A percentile compares a stretch with the other conserved stretches of the same genome.
Conservation (phyloP, 2,329 filamentous ascomycete genomes). For the Aspergillus brunneoviolaceus region DNA sequence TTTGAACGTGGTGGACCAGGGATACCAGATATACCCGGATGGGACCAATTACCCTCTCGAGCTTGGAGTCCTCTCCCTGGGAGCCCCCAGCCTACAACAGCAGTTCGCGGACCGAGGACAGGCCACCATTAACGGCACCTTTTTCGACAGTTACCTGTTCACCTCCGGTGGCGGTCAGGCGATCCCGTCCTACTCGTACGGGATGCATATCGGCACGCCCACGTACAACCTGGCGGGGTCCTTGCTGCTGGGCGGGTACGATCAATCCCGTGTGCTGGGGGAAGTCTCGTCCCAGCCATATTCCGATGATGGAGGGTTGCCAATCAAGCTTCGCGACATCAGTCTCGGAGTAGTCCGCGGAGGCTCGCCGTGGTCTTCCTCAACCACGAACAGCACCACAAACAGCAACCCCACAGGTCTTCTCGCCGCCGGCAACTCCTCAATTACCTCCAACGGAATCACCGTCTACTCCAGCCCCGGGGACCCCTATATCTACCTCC, state of each 20-base stretch:
- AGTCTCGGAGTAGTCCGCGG: conserved; percentile 42
- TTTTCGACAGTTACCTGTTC: conserved; percentile 13
- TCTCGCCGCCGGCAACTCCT: conserved; percentile 25
- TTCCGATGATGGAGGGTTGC: conserved; percentile 3
- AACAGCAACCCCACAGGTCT: conserved; percentile 21
- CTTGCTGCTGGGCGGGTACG: conserved; percentile 43
- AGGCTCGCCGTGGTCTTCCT: conserved; percentile 39
- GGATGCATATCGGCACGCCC: conserved; percentile 44
- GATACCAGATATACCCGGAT: conserved; percentile 10
- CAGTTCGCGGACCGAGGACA: background rate
- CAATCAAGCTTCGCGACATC: conserved; percentile 39
- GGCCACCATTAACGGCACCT: conserved; percentile 1
- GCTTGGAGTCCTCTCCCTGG: conserved; percentile 15
- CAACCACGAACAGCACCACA: background rate
- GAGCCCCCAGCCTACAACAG: conserved; percentile 12
- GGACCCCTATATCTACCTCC: conserved; percentile 41
- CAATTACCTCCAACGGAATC: conserved; percentile 26
- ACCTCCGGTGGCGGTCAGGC: conserved; percentile 7
- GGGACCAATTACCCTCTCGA: conserved; percentile 13
- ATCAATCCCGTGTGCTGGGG: conserved; percentile 29
- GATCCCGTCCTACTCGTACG: conserved; percentile 42
- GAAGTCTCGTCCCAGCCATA: conserved; percentile 22
- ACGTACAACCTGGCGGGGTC: conserved; percentile 35
- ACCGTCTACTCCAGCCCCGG: conserved; percentile 28
- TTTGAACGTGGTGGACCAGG: conserved; percentile 2